These are phyloP conservation scores for Flaveria brownii DNA, from an alignment of 129 eudicot species.

Conservation along the genomic window DNA sequence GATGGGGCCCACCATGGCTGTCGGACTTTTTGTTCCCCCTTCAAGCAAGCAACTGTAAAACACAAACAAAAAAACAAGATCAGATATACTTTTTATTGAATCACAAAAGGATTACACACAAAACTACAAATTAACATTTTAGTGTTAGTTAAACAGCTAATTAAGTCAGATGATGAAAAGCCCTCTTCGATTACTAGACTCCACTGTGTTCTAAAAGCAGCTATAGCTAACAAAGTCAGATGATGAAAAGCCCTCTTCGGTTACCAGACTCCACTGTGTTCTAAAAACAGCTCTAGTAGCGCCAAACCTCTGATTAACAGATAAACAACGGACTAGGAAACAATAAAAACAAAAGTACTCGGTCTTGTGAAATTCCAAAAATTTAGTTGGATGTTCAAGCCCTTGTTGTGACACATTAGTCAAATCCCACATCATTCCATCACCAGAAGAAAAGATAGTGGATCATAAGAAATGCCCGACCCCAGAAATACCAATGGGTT, in stretches of 20 bases:
- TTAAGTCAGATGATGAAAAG: not conserved
- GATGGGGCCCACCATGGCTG: conserved; percentile 90
- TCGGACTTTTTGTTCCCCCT: conserved; percentile 84
- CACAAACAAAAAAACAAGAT: not conserved
- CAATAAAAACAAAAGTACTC: not conserved
- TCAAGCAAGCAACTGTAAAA: conserved; percentile 78
- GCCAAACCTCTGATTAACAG: not conserved
- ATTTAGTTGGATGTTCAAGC: too few species aligned
- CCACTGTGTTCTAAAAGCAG: not conserved
- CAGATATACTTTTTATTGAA: not conserved
- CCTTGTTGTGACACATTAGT: too few species aligned
- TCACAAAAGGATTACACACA: not conserved
- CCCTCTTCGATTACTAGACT: too few species aligned
- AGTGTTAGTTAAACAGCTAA: not conserved
- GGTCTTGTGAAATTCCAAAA: too few species aligned
- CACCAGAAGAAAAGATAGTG: too few species aligned
- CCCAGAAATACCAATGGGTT: too few species aligned
- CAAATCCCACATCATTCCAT: too few species aligned
- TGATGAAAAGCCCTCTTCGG: too few species aligned
- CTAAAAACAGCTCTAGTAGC: not conserved
- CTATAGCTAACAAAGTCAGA: not conserved
- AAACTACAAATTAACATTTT: not conserved
- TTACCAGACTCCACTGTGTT: not conserved
- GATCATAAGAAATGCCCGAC: too few species aligned
- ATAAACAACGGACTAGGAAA: not conserved